Evolutionary conservation across 2,329 filamentous ascomycete genomes (phyloP).

Genomic region (Hypoxylon sp.): DNA sequence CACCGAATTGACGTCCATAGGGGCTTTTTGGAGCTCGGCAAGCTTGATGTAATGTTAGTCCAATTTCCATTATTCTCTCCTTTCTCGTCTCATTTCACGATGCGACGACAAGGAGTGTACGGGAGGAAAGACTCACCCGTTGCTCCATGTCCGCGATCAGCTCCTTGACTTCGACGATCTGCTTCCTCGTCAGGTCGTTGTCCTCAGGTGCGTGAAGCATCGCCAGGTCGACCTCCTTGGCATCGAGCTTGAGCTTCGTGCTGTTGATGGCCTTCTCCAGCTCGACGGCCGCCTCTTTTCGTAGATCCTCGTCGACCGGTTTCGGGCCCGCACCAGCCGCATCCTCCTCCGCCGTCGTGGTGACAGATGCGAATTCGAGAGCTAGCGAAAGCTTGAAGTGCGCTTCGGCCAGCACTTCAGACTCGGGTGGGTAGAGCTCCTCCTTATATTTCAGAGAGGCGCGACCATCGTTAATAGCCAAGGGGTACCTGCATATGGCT

Average conservation of each 20-base stretch:
- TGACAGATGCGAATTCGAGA: slow-evolving; percentile 89
- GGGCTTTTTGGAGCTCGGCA: slow-evolving; percentile 71
- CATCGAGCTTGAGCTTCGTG: slow-evolving; percentile 73
- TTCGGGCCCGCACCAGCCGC: slow-evolving; percentile 53
- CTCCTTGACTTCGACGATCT: slow-evolving; percentile 77
- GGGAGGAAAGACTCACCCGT: slow-evolving; percentile 60
- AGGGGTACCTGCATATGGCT: slow-evolving; percentile 68
- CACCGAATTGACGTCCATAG: slow-evolving; percentile 64
- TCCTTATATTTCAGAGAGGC: slow-evolving; percentile 81
- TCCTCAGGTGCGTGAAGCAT: slow-evolving; percentile 71
- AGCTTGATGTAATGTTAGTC: slow-evolving; percentile 56
- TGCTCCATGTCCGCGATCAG: slow-evolving; percentile 82
- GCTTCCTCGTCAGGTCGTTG: slow-evolving; percentile 66
- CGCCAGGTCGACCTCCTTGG: slow-evolving; percentile 72
- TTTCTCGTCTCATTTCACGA: slow-evolving; percentile 20
- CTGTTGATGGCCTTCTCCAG: slow-evolving; percentile 78
- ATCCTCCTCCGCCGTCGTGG: slow-evolving; percentile 63
- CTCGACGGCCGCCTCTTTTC: slow-evolving; percentile 74
- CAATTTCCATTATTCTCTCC: slow-evolving; percentile 14
- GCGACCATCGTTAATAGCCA: slow-evolving; percentile 85
- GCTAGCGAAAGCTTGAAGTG: slow-evolving; percentile 97
- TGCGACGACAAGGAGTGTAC: slow-evolving; percentile 34
- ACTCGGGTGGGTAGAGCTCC: slow-evolving; percentile 79
- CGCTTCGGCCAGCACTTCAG: slow-evolving; percentile 87
- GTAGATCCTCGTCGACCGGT: slow-evolving; percentile 72